Percentiles rank a stretch among this genome's conserved stretches.
Evolutionary conservation across 83 land plant genomes (phyloP).

Genomic region (Picea abies): DNA sequence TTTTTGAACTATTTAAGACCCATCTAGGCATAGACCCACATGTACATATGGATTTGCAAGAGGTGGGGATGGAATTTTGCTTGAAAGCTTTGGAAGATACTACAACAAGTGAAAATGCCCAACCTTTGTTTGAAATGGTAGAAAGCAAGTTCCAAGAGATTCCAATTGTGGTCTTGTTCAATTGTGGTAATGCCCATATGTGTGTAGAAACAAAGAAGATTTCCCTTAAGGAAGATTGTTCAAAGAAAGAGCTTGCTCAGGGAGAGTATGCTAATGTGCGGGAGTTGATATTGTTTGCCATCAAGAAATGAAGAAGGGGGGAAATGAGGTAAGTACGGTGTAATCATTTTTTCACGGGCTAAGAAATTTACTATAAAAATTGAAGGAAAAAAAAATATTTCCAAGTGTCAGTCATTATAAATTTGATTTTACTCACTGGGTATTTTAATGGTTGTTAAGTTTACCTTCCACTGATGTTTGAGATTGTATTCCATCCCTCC

Average conservation of each 20-base stretch:
- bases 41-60: conserved; percentile 68
- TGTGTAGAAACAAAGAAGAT: conserved; percentile 61
- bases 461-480: no score
- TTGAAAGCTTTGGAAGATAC: conserved; percentile 74
- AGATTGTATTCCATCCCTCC: no score
- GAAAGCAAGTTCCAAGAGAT: conserved; percentile 68
- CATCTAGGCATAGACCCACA: conserved; percentile 74
- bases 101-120: conserved; percentile 67
- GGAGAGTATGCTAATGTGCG: conserved; percentile 55
- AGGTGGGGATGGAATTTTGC: conserved; percentile 72
- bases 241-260: conserved; percentile 40
- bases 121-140: conserved; percentile 58
- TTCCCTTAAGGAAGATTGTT: conserved; percentile 38
- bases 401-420: no score
- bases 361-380: no score
- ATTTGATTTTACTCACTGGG: no score
- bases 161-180: conserved; percentile 75
- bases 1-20: conserved; percentile 62
- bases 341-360: no score
- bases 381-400: no score
- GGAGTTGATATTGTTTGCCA: background rate
- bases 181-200: conserved; percentile 83
- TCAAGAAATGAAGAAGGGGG: no score
- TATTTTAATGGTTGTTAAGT: no score
- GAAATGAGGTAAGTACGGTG: no score